These are phyloP conservation scores for Wilcoxina mikolae DNA, from an alignment of 495 filamentous ascomycete genomes.

Conservation along the genomic window DNA sequence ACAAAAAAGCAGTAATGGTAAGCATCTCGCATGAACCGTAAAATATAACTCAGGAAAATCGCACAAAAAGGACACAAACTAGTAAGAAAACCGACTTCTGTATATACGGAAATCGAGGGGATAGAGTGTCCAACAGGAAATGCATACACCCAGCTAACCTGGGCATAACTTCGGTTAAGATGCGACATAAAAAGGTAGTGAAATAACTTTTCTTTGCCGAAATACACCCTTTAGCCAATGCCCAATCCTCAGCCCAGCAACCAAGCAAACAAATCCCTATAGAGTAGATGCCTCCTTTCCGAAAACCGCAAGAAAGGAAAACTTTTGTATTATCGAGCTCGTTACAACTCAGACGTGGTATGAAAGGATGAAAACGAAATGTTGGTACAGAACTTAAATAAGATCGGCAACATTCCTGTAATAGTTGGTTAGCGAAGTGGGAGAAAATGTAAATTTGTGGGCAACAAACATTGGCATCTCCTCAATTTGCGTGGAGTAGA, in stretches of 20 bases:
- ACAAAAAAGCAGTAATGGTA: not conserved
- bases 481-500: slow-evolving; percentile 82
- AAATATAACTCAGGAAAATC: no score
- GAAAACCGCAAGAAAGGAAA: not conserved
- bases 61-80: no score
- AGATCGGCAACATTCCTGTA: not conserved
- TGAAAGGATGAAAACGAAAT: not conserved
- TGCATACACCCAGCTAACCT: not conserved
- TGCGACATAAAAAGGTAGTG: not conserved
- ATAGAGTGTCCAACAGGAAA: no score
- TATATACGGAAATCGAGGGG: no score
- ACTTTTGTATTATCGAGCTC: slow-evolving; percentile 2
- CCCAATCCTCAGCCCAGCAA: not conserved
- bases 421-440: not conserved
- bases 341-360: not conserved
- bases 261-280: not conserved
- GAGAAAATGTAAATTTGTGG: slow-evolving; percentile 38
- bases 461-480: slow-evolving; percentile 99
- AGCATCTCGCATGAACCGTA: no score
- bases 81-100: no score
- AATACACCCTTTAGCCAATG: not conserved
- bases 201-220: not conserved
- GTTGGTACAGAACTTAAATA: not conserved
- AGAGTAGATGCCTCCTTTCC: not conserved
- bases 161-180: not conserved